Conservation (phyloP, 2,329 filamentous ascomycete genomes). For the Aspergillus tanneri region DNA sequence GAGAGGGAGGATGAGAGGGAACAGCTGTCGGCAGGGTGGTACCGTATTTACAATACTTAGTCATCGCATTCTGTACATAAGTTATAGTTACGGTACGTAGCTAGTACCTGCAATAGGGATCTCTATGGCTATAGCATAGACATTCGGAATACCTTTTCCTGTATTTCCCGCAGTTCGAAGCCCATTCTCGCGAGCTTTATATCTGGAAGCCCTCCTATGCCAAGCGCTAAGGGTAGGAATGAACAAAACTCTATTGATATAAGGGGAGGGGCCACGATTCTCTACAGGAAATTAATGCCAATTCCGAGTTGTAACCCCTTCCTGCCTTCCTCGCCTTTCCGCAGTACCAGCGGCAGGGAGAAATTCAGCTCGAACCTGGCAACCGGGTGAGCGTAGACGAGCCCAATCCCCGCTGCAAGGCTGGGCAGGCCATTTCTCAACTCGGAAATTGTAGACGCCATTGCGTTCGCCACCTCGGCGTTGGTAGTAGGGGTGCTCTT, state of each 20-base stretch:
- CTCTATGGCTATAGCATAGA: too few relatives aligned
- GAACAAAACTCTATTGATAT: conserved; percentile 9
- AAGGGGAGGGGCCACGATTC: conserved; percentile 17
- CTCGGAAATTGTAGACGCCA: conserved; percentile 63
- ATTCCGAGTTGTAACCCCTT: conserved; percentile 96
- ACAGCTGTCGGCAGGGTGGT: too few relatives aligned
- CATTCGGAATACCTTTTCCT: too few relatives aligned
- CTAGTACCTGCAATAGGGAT: too few relatives aligned
- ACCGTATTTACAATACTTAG: too few relatives aligned
- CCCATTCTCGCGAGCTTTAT: too few relatives aligned
- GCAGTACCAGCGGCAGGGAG: conserved; percentile 76
- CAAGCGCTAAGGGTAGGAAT: too few relatives aligned
- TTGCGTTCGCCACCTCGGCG: conserved; percentile 46
- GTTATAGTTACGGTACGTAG: too few relatives aligned
- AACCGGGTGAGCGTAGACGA: conserved; percentile 92
- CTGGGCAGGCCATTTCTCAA: conserved; percentile 76
- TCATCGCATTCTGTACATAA: too few relatives aligned
- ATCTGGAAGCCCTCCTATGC: too few relatives aligned
- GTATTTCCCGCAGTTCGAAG: too few relatives aligned
- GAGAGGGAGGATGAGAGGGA: too few relatives aligned
- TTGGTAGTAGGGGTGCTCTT: conserved; percentile 50
- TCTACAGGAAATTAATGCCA: conserved; percentile 88
- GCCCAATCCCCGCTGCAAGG: conserved; percentile 78
- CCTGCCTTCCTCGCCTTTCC: conserved; percentile 79
- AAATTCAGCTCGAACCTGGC: conserved; percentile 97